Evolutionary conservation across 768 basidiomycete genomes (phyloP).

Genomic region (Termitomyces eurrhizus): DNA sequence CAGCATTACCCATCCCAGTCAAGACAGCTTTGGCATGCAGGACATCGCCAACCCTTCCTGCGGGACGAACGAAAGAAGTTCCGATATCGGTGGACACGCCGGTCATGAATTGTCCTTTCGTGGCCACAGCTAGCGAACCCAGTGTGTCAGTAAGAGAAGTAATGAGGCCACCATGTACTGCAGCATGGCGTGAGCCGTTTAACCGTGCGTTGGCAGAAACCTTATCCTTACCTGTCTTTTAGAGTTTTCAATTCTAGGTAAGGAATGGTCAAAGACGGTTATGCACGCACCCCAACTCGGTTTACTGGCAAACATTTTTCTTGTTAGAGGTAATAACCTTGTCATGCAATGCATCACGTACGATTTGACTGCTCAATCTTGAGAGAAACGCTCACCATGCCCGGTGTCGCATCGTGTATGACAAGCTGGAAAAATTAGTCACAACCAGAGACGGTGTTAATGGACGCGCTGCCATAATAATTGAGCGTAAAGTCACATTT

Average conservation of each 20-base stretch:
- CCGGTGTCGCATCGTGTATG: slow-evolving; percentile 65
- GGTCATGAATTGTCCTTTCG: slow-evolving; percentile 82
- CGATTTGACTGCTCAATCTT: slow-evolving; percentile 74
- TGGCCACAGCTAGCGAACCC: slow-evolving; percentile 80
- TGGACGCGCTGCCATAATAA: not conserved
- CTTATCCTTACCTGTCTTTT: slow-evolving; percentile 40
- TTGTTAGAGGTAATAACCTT: not conserved
- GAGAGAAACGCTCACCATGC: slow-evolving; percentile 63
- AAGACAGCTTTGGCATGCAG: slow-evolving; percentile 61
- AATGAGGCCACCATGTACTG: slow-evolving; percentile 79
- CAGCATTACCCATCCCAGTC: slow-evolving; percentile 61
- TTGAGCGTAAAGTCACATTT: slow-evolving; percentile 41
- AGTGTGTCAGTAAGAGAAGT: slow-evolving; percentile 81
- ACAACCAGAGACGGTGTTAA: not conserved
- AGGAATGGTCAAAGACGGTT: not conserved
- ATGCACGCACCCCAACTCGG: slow-evolving; percentile 64
- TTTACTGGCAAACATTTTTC: slow-evolving; percentile 51
- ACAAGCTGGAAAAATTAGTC: slow-evolving; percentile 42
- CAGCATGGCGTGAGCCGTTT: not conserved
- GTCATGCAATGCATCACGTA: slow-evolving; percentile 28
- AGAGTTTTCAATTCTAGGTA: not conserved
- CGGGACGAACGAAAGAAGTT: slow-evolving; percentile 75
- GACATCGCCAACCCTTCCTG: slow-evolving; percentile 65
- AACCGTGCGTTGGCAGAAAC: not conserved
- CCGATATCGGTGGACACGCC: slow-evolving; percentile 83